These are phyloP conservation scores for Leccinum longicurvipes DNA, from an alignment of 768 basidiomycete species.

Conservation along the genomic window DNA sequence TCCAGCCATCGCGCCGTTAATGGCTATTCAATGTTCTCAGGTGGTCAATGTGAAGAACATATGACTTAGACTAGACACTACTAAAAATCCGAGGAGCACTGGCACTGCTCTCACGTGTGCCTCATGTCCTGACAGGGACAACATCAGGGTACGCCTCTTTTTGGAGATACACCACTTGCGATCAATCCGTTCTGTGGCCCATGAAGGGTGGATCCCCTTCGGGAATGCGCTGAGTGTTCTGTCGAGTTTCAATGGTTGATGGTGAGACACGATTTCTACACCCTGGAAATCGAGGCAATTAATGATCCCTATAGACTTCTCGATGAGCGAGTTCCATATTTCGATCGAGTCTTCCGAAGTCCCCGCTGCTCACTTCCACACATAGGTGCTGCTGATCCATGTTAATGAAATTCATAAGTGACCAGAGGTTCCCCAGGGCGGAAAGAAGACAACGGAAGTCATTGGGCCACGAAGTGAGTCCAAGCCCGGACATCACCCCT, in stretches of 20 bases:
- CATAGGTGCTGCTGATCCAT: conserved; percentile 4
- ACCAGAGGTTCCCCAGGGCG: conserved; percentile 32
- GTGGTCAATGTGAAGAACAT: conserved; percentile 36
- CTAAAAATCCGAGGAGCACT: conserved; percentile 42
- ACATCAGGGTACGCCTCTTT: conserved; percentile 33
- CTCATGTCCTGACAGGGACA: conserved; percentile 22
- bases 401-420: conserved; percentile 13
- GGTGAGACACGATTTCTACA: conserved; percentile 30
- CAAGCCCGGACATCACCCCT: conserved; percentile 17
- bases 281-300: conserved; percentile 15
- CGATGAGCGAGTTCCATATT: conserved; percentile 28
- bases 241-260: conserved; percentile 37
- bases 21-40: conserved; percentile 39
- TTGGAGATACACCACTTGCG: conserved; percentile 33
- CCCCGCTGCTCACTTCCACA: conserved; percentile 24
- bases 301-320: conserved; percentile 20
- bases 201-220: conserved; percentile 35
- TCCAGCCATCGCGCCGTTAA: conserved; percentile 8
- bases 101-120: conserved; percentile 32
- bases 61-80: conserved; percentile 34
- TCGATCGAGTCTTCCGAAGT: conserved; percentile 46
- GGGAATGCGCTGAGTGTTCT: conserved; percentile 35
- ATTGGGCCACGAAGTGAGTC: conserved; percentile 7
- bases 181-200: conserved; percentile 9
- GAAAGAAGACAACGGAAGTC: conserved; percentile 15